Conservation (phyloP, 192 early-diverging fungal species). For the Mortierella antarctica region DNA sequence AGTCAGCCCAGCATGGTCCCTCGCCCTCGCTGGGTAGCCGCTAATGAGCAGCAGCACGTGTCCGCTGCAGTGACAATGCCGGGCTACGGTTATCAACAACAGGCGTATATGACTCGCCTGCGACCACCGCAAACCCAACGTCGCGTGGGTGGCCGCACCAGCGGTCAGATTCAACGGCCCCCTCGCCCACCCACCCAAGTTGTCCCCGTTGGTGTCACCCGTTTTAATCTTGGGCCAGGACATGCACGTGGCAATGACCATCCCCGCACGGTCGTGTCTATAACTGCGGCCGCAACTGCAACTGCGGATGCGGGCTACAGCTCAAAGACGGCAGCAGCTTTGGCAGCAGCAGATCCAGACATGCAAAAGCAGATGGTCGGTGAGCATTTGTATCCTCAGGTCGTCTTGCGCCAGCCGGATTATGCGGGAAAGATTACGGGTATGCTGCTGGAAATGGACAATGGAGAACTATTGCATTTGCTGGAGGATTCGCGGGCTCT, state of each 20-base stretch:
- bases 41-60: constrained; percentile 39
- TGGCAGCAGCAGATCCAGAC: constrained; percentile 81
- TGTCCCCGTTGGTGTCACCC: constrained; percentile 8
- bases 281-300: constrained; percentile 18
- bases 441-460: constrained; percentile 99
- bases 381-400: constrained; percentile 91
- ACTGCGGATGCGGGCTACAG: constrained; percentile 36
- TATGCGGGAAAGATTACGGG: constrained; percentile 97
- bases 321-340: constrained; percentile 73
- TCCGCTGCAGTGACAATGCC: constrained; percentile 45
- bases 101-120: constrained; percentile 30
- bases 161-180: constrained; percentile 20
- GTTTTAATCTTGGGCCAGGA: constrained; percentile 8
- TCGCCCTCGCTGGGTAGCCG: constrained; percentile 52
- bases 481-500: constrained; percentile 77
- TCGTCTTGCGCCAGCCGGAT: constrained; percentile 73
- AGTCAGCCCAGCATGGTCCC: constrained; percentile 51
- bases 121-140: constrained; percentile 2
- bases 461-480: constrained; percentile 88
- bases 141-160: constrained; percentile 4
- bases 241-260: constrained; percentile 31
- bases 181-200: constrained; percentile 13
- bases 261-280: constrained; percentile 5
- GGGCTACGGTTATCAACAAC: constrained; percentile 33
- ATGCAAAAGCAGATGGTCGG: constrained; percentile 96